Percentiles rank a stretch among this genome's conserved stretches.
Evolutionary conservation across 2,329 filamentous ascomycete genomes (phyloP).

Genomic region (Sphaerulina vaccinii): DNA sequence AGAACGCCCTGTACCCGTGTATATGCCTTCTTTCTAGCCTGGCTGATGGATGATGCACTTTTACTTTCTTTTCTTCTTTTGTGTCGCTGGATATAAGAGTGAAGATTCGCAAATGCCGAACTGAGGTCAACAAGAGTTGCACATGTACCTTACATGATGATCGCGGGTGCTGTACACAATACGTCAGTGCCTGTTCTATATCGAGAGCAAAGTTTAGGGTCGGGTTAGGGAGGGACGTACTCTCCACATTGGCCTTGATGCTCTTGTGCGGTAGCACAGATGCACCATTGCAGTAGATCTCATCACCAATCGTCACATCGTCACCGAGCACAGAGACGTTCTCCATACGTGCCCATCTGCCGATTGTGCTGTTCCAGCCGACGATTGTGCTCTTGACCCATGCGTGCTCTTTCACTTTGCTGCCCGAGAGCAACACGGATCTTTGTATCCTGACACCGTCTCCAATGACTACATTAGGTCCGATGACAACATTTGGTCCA

Average conservation of each 20-base stretch:
- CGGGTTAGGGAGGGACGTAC: constrained; percentile 44
- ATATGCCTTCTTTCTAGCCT: constrained; percentile 2
- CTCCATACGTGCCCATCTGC: constrained; percentile 92
- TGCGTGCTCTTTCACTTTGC: constrained; percentile 96
- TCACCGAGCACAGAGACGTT: constrained; percentile 98
- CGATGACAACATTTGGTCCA: constrained; percentile 94
- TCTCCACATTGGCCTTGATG: constrained; percentile 97
- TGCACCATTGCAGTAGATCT: constrained; percentile 92
- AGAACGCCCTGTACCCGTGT: constrained; percentile 11
- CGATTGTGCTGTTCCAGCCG: constrained; percentile 95
- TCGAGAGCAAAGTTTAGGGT: not conserved
- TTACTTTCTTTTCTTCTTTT: not conserved
- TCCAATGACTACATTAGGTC: constrained; percentile 85
- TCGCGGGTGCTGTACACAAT: constrained; percentile 23
- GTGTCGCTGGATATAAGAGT: constrained; percentile 12
- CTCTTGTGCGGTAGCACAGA: constrained; percentile 96
- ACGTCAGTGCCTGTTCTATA: constrained; percentile 13
- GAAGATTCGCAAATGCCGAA: constrained; percentile 14
- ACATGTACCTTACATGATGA: constrained; percentile 25
- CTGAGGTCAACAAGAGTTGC: not conserved
- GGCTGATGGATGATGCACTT: constrained; percentile 1
- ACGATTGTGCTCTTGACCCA: constrained; percentile 99
- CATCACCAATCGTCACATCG: constrained; percentile 95
- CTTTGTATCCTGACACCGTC: constrained; percentile 93
- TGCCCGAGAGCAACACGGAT: constrained; percentile 82